These are phyloP conservation scores for Geranium rotundifolium DNA, from an alignment of 345 rosid species.

Conservation along the genomic window DNA sequence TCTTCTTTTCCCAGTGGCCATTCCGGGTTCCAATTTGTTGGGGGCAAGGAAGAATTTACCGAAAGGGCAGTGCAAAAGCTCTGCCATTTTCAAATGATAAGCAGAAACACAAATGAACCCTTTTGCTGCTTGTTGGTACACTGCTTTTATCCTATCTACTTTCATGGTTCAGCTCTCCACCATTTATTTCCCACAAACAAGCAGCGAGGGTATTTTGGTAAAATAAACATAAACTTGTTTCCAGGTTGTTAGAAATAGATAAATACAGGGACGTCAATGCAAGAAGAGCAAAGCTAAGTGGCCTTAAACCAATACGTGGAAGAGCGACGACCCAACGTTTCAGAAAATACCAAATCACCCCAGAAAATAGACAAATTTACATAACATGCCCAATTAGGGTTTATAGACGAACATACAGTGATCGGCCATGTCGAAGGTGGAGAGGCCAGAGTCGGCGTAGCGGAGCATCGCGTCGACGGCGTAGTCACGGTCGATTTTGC, in stretches of 20 bases:
- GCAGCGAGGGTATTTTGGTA: slow-evolving; percentile 1
- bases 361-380: not conserved
- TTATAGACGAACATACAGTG: slow-evolving; percentile 34
- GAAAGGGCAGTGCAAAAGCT: slow-evolving; percentile 13
- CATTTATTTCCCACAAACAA: slow-evolving; percentile 2
- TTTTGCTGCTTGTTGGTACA: not conserved
- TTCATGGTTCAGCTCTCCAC: slow-evolving; percentile 7
- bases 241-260: not conserved
- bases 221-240: not conserved
- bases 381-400: no score
- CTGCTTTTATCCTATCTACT: slow-evolving; percentile 2
- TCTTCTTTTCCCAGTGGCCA: slow-evolving; percentile 8
- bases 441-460: slow-evolving; percentile 67
- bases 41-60: slow-evolving; percentile 18
- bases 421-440: slow-evolving; percentile 98
- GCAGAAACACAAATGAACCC: not conserved
- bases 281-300: no score
- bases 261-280: no score
- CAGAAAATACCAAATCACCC: not conserved
- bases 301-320: no score
- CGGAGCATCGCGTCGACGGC: slow-evolving; percentile 83
- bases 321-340: slow-evolving; percentile 5
- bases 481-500: slow-evolving; percentile 61
- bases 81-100: slow-evolving; percentile 17
- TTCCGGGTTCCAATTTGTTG: slow-evolving; percentile 10